Conservation (phyloP, 2,329 filamentous ascomycete species). For the Botrytis byssoidea region DNA sequence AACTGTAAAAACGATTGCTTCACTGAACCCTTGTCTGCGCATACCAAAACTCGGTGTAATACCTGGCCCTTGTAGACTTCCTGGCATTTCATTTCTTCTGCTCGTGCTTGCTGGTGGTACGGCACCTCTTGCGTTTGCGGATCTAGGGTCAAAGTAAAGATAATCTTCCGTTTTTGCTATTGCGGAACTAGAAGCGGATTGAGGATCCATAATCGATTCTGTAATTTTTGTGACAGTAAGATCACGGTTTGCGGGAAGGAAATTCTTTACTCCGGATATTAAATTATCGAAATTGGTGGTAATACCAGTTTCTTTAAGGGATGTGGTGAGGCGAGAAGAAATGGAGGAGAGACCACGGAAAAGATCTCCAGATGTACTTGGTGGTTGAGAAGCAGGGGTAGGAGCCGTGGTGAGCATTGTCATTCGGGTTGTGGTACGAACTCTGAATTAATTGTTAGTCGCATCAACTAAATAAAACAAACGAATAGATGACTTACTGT, state of each 20-base stretch:
- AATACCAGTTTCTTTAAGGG: constrained; percentile 85
- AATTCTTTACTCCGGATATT: constrained; percentile 95
- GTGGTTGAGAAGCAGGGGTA: constrained; percentile 55
- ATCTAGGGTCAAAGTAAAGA: constrained; percentile 94
- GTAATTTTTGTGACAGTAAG: constrained; percentile 97
- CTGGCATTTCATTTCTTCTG: constrained; percentile 47
- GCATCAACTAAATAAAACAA: neutral
- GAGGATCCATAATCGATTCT: constrained; percentile 95
- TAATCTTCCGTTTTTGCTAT: constrained; percentile 97
- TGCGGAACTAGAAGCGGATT: constrained; percentile 82
- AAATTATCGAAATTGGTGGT: constrained; percentile 89
- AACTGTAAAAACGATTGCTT: constrained; percentile 91
- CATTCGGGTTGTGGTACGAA: constrained; percentile 94
- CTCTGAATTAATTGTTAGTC: constrained; percentile 47
- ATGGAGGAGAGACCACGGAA: constrained; percentile 93
- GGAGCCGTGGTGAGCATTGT: constrained; percentile 92
- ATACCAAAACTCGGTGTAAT: constrained; percentile 87
- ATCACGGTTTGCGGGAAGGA: constrained; percentile 93
- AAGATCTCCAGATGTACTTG: constrained; percentile 62
- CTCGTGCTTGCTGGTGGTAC: constrained; percentile 75
- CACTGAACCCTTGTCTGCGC: constrained; percentile 81
- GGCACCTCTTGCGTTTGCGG: constrained; percentile 86
- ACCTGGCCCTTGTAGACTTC: constrained; percentile 53
- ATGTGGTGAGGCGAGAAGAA: constrained; percentile 86
- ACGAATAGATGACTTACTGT: constrained; percentile 56